Base-by-base conservation (phyloP, 441 rosid species). In the Isatis lusitanica region DNA sequence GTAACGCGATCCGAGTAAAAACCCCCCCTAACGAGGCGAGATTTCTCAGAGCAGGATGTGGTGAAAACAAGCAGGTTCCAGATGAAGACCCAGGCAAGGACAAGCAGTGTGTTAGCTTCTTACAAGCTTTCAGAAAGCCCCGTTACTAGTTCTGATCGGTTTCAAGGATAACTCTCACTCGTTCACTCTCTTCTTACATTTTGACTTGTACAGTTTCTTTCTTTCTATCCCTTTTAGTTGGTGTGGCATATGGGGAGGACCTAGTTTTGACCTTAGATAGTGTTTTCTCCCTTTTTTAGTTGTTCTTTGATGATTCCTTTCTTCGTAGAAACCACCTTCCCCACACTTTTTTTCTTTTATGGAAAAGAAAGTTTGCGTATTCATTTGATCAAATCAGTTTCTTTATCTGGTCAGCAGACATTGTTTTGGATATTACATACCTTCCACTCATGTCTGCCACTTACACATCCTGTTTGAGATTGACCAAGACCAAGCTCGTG, bases 71-170 rank as follows among this genome's bases (percentile, higher is more conserved):
- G 61, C 88, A 90, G 97, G 87, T 89, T 71, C 84, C 47, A 66
- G 82, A 75, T 66, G 90, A 73, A 52, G 83, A 78, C 44, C 33
- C 77, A 15, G 66, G 67, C 78, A 83, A 68, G 83, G 84, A 80
- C 74, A 88, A 82, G 58, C 80, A 74, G 18, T 39, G 36, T 43
- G 6, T 48, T 1, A 66, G 84, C 17, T 69, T 88, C 68, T 81
- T 94, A 55, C 83, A 88, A 38, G 62, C 89, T 28, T 67, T 86
- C 51, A 83, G 67, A 70, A 86, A 79, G 80, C 81, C 81, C 39
- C 92, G 83, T 76, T 81, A 80, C 66, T 90, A 81, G 53, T 44
- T 50, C 66, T 66, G 57, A 48, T 70, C 81, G 16, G 16, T 55
- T 44, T n/a, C 48, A 66, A 46, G 24, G 59, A 50, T 51, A 35